Percentiles rank a stretch among this genome's conserved stretches.
phyloP scores from a whole-genome alignment of 305 asterid species.

The Fraxinus paxiana region DNA sequence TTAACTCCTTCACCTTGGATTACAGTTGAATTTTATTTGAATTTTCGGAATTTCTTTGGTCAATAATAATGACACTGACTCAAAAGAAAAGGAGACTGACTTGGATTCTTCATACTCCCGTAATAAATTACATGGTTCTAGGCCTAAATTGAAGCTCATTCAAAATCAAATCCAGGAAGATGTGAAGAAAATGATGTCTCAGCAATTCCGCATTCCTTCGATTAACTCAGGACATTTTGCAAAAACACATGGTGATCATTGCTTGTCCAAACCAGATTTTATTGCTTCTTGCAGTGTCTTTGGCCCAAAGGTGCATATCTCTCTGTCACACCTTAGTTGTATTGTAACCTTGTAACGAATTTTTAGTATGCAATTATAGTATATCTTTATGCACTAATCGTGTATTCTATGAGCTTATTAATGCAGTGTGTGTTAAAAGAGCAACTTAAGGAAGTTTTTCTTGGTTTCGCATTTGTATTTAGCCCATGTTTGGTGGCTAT shows the following conservation, averaged over 20 bases:
- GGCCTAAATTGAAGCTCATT: slow-evolving; percentile 76
- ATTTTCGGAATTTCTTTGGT: neutral
- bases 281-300: slow-evolving; percentile 79
- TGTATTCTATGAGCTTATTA: neutral
- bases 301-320: slow-evolving; percentile 65
- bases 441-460: neutral
- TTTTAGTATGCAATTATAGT: neutral
- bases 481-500: neutral
- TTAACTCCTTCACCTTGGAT: neutral
- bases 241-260: slow-evolving; percentile 12
- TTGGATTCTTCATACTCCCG: neutral
- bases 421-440: neutral
- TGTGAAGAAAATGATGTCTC: slow-evolving; percentile 80
- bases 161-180: slow-evolving; percentile 69
- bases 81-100: neutral
- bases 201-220: slow-evolving; percentile 58
- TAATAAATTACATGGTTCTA: slow-evolving; percentile 25
- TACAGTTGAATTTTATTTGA: neutral
- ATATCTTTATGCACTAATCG: neutral
- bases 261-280: slow-evolving; percentile 48
- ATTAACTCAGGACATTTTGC: slow-evolving; percentile 27
- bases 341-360: neutral
- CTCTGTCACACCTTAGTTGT: slow-evolving; percentile 10
- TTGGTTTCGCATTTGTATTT: neutral
- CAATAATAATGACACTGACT: slow-evolving; percentile 7